Evolutionary conservation across 306 rosid genomes (phyloP).

Genomic region (Hippophae tibetana): DNA sequence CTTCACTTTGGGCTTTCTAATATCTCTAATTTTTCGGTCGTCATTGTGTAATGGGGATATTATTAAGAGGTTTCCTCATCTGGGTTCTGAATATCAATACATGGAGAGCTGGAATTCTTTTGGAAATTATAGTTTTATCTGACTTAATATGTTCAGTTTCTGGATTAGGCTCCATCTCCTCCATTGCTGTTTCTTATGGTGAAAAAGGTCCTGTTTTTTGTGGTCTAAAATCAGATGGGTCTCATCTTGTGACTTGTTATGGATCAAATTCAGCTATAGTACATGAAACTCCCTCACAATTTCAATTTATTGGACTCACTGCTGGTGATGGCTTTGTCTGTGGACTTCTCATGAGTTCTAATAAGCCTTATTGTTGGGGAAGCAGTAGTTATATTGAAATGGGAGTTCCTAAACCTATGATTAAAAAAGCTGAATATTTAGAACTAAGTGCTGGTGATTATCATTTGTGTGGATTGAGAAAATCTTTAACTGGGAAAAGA

Average conservation of each 20-base stretch:
- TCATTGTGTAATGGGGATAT: constrained; percentile 26
- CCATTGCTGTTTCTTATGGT: constrained; percentile 78
- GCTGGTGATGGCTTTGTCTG: constrained; percentile 90
- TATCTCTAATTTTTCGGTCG: not conserved
- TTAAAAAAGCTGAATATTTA: constrained; percentile 47
- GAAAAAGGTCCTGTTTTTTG: constrained; percentile 77
- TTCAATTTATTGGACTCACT: constrained; percentile 62
- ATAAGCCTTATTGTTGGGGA: constrained; percentile 95
- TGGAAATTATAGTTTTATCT: constrained; percentile 34
- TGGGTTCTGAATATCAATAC: constrained; percentile 30
- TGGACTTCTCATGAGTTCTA: constrained; percentile 71
- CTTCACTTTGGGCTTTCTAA: constrained; percentile 4
- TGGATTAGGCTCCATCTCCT: constrained; percentile 88
- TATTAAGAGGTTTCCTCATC: constrained; percentile 18
- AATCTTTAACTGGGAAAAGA: constrained; percentile 46
- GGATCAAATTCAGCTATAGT: constrained; percentile 74
- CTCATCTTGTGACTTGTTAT: constrained; percentile 68
- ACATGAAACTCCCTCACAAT: constrained; percentile 58
- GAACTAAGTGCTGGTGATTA: constrained; percentile 95
- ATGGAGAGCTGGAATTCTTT: constrained; percentile 25
- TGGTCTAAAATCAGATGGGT: constrained; percentile 77
- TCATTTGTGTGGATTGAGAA: constrained; percentile 73
- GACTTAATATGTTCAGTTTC: constrained; percentile 35
- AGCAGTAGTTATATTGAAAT: constrained; percentile 54
- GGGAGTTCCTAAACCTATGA: constrained; percentile 90